Percentiles rank a stretch among this genome's conserved stretches.
Conservation (phyloP, 2,329 filamentous ascomycete genomes). For the Neurospora crassa region DNA sequence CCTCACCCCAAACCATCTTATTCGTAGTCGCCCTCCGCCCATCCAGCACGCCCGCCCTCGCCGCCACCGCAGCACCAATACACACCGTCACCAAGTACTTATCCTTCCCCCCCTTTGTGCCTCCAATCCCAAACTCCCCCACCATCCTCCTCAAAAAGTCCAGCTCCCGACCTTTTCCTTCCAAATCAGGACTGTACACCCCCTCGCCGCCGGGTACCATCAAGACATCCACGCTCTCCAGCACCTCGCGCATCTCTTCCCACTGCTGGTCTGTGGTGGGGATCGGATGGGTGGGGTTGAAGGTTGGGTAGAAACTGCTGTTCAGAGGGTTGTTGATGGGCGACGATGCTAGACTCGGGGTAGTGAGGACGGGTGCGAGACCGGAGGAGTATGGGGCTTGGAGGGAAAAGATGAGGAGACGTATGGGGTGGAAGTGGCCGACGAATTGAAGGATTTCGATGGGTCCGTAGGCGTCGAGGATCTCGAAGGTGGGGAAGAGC, state of each 20-base stretch:
- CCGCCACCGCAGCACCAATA: constrained; percentile 52
- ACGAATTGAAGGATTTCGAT: constrained; percentile 35
- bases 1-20: constrained; percentile 45
- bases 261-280: not conserved
- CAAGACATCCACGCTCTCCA: constrained; percentile 39
- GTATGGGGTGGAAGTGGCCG: constrained; percentile 25
- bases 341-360: constrained; percentile 15
- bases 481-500: constrained; percentile 35
- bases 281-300: constrained; percentile 37
- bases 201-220: constrained; percentile 57
- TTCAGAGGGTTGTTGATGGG: constrained; percentile 20
- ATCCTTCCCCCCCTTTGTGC: not conserved
- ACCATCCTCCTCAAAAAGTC: constrained; percentile 37
- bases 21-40: constrained; percentile 56
- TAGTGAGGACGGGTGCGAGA: constrained; percentile 29
- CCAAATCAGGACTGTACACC: constrained; percentile 25
- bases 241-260: not conserved
- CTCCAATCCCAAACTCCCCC: constrained; percentile 26
- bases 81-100: constrained; percentile 55
- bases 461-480: constrained; percentile 37
- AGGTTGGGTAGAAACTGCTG: constrained; percentile 26
- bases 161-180: constrained; percentile 27
- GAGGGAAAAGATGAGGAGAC: constrained; percentile 31
- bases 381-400: constrained; percentile 11
- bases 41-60: constrained; percentile 49